Evolutionary conservation across 805 yeast species (phyloP).

Genomic region (Cyberlindnera suaveolens): DNA sequence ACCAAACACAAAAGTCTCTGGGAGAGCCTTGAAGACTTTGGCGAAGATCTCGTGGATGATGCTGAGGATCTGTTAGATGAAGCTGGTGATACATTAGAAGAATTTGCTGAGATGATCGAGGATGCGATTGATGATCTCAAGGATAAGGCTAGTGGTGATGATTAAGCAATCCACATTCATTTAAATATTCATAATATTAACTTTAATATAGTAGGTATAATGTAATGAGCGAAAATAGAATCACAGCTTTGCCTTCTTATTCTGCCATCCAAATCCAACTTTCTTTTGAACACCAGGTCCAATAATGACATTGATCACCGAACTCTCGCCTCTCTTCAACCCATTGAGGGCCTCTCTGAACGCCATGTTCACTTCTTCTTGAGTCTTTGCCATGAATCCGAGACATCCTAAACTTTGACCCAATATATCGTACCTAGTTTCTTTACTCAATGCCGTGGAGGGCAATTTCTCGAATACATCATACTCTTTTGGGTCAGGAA

Average conservation of each 20-base stretch:
- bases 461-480: conserved; percentile 32
- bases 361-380: conserved; percentile 30
- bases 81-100: conserved; percentile 10
- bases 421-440: conserved; percentile 51
- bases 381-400: conserved; percentile 42
- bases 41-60: conserved; percentile 16
- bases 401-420: conserved; percentile 51
- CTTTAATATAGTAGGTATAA: background rate
- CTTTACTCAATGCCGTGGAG: conserved; percentile 52
- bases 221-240: background rate
- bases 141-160: background rate
- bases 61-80: conserved; percentile 14
- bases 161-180: background rate
- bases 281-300: conserved; percentile 50
- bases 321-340: conserved; percentile 27
- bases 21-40: conserved; percentile 22
- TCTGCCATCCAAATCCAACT: conserved; percentile 65
- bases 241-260: conserved; percentile 30
- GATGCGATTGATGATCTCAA: conserved; percentile 11
- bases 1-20: conserved; percentile 19
- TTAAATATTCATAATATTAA: background rate
- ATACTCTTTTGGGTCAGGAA: conserved; percentile 29
- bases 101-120: conserved; percentile 11
- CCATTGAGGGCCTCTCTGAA: conserved; percentile 33
- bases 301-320: conserved; percentile 55